Evolutionary conservation across 164 flowering plant species (phyloP), one percentile per base, ranked within the genome.

Genomic region (Nelumbo lutea): DNA sequence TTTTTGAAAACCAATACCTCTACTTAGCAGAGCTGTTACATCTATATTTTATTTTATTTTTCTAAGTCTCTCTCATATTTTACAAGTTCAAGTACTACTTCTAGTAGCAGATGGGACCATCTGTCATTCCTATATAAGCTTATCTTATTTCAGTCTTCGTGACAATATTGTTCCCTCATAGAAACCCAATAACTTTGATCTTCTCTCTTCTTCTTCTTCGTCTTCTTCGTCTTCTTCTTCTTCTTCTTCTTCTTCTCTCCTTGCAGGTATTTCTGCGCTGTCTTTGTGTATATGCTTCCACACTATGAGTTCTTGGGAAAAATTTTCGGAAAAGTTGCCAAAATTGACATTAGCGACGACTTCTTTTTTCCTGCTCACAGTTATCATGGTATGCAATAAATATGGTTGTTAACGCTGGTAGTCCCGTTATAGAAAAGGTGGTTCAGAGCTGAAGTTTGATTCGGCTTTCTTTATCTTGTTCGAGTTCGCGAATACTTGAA

Each of bases 261-360:
- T 27, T 55, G 59, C 9, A 66, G 58, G n/a, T 42, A 27, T 61
- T 1, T 15, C 27, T 27, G 27, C 27, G 27, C 27, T 27, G 27
- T 27, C 27, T 27, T 27, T 27, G 27, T 27, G 27, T 27, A 27
- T 27, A 27, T 27, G 27, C 27, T 27, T 27, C 27, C 27, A 27
- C 27, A 27, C 27, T 27, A 27, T 27, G 27, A 27, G 27, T 27
- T 27, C 27, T 27, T 27, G 27, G 69, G 78, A 74, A 80, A 81
- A 69, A 77, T 39, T 65, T 70, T 55, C 70, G 70, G 27, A 27
- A 27, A 27, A 27, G 27, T 27, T 72, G 51, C 69, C 55, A 60
- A 63, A 65, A 51, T 81, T 80, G 85, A 84, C 85, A 76, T 82
- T 74, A 71, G 79, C 79, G 52, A 44, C 58, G 69, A 48, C 68